Evolutionary conservation across 768 basidiomycete species (phyloP), one percentile per base, ranked within the genome.

Genomic region (Dentipellis fragilis): DNA sequence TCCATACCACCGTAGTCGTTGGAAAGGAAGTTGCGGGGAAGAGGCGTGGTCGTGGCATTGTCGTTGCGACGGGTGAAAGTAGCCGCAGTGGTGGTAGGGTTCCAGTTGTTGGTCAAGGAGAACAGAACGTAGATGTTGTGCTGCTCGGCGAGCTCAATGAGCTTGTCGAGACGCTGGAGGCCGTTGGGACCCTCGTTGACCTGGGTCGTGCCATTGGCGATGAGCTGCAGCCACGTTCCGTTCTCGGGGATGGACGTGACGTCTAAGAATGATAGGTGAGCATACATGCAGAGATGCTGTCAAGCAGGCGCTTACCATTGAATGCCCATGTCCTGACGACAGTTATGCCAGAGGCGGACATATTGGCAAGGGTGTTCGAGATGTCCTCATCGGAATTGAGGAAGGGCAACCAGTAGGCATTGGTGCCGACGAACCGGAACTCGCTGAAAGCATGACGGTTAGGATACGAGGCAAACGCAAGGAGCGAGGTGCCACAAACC

Each of bases 241-340:
- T 79, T 75, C 52, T 68, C 62, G 8, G 81, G 61, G 11, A 60
- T 35, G 38, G 51, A 14, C 8, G 61, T 49, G 36, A 62, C 61
- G 7, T 62, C 61, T 62, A 22, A 34, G 42, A 29, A 29, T 29
- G 29, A 29, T 29, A 29, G 29, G 29, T 29, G 6, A 29, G 29
- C 29, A 29, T 29, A 6, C 29, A 29, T 6, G 29, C 29, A 29
- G 29, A 29, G 29, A 29, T 29, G 29, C 29, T 29, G 29, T 29
- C 29, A 6, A 29, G 29, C 3, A 29, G 29, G 29, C 29, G 29
- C 29, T 29, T 40, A 78, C 84, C 85, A 67, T 87, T 86, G 67
- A 87, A 87, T 16, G 77, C 86, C 86, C 86, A 88, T 3, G 80
- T 72, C 42, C 85, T 74, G 29, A 87, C 77, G 19, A 83, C 83